These are phyloP conservation scores for Solanum lycopersicoides DNA, from an alignment of 257 asterid species.

Conservation along the genomic window DNA sequence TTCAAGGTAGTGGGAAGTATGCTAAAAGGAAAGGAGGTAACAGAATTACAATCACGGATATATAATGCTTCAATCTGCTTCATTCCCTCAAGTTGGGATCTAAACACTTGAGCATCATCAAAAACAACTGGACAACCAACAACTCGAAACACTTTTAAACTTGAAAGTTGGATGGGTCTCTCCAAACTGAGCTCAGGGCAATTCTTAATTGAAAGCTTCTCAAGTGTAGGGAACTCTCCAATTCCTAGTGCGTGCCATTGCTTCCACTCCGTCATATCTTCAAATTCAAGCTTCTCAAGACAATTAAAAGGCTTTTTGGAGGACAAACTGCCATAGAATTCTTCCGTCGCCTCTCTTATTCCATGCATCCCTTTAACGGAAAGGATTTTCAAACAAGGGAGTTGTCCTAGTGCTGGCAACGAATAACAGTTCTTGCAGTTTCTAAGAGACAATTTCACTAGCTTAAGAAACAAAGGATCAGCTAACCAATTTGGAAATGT, in stretches of 20 bases:
- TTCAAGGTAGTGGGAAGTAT: neutral
- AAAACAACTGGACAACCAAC: too few relatives aligned
- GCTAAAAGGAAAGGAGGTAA: neutral
- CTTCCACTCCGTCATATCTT: neutral
- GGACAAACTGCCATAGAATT: neutral
- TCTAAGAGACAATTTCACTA: neutral
- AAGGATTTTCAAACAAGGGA: neutral
- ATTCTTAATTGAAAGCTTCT: fast-evolving
- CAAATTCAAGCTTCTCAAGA: neutral
- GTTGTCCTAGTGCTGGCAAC: neutral
- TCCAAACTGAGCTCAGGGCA: neutral
- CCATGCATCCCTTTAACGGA: neutral
- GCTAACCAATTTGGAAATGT: neutral
- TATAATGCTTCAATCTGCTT: neutral
- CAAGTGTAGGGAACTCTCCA: neutral
- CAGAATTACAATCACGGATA: fast-evolving
- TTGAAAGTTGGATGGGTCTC: neutral
- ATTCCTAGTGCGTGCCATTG: neutral
- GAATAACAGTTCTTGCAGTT: neutral
- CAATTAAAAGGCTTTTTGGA: neutral
- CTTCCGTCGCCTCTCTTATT: neutral
- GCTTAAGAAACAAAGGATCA: neutral
- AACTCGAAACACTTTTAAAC: too few relatives aligned
- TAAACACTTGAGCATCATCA: too few relatives aligned
- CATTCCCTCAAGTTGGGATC: neutral